Percentiles rank a stretch among this genome's conserved stretches.
These are phyloP conservation scores for Fusarium nygamai DNA, from an alignment of 2,329 filamentous ascomycete species.

Conservation along the genomic window DNA sequence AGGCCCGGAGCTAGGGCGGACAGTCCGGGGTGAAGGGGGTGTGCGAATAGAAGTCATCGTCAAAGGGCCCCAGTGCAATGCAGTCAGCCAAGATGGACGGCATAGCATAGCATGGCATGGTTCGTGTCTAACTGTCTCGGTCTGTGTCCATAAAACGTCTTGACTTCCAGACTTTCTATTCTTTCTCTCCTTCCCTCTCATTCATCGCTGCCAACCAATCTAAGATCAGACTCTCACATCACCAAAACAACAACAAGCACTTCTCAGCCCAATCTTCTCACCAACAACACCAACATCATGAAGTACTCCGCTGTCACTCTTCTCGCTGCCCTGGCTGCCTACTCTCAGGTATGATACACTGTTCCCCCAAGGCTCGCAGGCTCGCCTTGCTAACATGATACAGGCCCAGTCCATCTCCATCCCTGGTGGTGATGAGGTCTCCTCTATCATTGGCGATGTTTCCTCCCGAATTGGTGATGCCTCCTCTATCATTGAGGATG, in stretches of 20 bases:
- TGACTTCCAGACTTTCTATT: slow-evolving; percentile 8
- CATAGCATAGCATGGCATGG: slow-evolving; percentile 3
- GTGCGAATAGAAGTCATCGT: slow-evolving; percentile 23
- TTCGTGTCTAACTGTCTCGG: slow-evolving; percentile 4
- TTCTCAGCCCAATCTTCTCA: slow-evolving; percentile 4
- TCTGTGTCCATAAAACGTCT: slow-evolving; percentile 34
- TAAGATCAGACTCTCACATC: slow-evolving; percentile 1
- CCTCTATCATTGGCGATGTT: slow-evolving; percentile 23
- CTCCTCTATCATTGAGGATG: slow-evolving; percentile 16
- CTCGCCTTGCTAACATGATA: not conserved
- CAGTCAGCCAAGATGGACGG: slow-evolving; percentile 16
- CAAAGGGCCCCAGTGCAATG: slow-evolving; percentile 1
- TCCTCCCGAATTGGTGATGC: slow-evolving; percentile 14
- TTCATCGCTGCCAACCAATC: slow-evolving; percentile 17
- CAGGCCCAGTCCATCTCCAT: slow-evolving; percentile 28
- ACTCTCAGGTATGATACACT: slow-evolving; percentile 26
- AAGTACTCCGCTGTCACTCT: slow-evolving; percentile 50
- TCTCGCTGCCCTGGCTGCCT: slow-evolving; percentile 45
- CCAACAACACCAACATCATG: slow-evolving; percentile 44
- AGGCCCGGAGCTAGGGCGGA: slow-evolving; percentile 21
- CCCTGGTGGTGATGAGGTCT: slow-evolving; percentile 14
- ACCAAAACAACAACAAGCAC: slow-evolving; percentile 8
- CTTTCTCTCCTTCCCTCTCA: not conserved
- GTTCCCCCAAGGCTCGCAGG: too few relatives aligned
- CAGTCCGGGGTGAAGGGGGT: slow-evolving; percentile 27